These are phyloP conservation scores for Pyrenophora teres DNA, from an alignment of 2,329 filamentous ascomycete genomes.

Conservation along the genomic window DNA sequence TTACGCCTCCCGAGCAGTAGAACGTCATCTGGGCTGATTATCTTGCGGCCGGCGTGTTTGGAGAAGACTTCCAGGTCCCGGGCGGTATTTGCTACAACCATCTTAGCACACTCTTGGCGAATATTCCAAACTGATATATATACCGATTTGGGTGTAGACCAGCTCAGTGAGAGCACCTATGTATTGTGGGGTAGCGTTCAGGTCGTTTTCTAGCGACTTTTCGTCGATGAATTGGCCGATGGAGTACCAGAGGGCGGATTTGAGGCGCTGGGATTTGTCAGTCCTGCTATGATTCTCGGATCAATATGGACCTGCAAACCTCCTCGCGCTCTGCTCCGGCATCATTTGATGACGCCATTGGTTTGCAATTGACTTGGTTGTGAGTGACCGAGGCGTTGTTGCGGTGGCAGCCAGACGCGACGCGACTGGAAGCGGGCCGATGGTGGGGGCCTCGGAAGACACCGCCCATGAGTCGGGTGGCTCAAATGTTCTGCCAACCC, in stretches of 20 bases:
- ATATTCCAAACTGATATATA: slow-evolving; percentile 14
- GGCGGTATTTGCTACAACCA: slow-evolving; percentile 43
- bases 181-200: slow-evolving; percentile 90
- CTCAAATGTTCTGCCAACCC: slow-evolving; percentile 8
- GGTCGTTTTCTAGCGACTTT: slow-evolving; percentile 71
- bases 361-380: not conserved
- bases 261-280: slow-evolving; percentile 51
- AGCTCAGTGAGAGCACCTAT: slow-evolving; percentile 78
- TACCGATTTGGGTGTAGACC: slow-evolving; percentile 86
- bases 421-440: slow-evolving; percentile 17
- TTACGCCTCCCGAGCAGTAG: slow-evolving; percentile 86
- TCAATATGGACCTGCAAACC: slow-evolving; percentile 13
- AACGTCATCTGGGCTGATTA: slow-evolving; percentile 84
- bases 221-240: slow-evolving; percentile 75
- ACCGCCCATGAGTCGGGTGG: slow-evolving; percentile 9
- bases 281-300: not conserved
- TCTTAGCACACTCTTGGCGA: slow-evolving; percentile 1
- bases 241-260: slow-evolving; percentile 50
- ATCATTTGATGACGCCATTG: slow-evolving; percentile 35
- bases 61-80: slow-evolving; percentile 64
- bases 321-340: slow-evolving; percentile 40
- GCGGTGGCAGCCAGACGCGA: slow-evolving; percentile 20
- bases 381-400: not conserved
- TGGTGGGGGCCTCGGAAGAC: slow-evolving; percentile 18
- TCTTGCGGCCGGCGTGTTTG: slow-evolving; percentile 79